Conservation (phyloP, 2,329 filamentous ascomycete genomes). For the Cadophora sp. region DNA sequence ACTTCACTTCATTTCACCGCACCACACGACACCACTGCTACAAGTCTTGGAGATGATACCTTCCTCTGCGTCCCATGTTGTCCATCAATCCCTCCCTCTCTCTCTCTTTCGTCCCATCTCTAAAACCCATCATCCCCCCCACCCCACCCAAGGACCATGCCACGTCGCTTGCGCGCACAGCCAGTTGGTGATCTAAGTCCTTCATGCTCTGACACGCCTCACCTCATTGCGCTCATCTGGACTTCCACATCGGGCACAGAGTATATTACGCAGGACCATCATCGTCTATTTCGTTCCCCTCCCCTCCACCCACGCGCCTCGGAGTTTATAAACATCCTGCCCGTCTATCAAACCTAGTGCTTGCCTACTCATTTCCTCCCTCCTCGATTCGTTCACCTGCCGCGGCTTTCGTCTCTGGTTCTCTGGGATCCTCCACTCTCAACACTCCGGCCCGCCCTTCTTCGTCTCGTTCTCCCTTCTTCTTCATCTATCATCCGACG, state of each 20-base stretch:
- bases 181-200: slow-evolving; percentile 15
- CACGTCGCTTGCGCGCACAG: slow-evolving; percentile 3
- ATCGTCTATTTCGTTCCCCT: neutral
- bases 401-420: slow-evolving; percentile 14
- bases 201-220: slow-evolving; percentile 7
- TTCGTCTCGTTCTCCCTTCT: too few species aligned
- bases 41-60: too few species aligned
- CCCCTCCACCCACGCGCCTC: slow-evolving; percentile 10
- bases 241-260: slow-evolving; percentile 13
- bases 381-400: slow-evolving; percentile 15
- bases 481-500: neutral
- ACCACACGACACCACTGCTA: too few species aligned
- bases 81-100: neutral
- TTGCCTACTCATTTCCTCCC: slow-evolving; percentile 22
- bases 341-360: slow-evolving; percentile 25
- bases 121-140: neutral
- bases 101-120: neutral
- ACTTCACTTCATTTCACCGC: neutral
- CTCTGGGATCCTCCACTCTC: neutral
- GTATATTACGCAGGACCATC: slow-evolving; percentile 23
- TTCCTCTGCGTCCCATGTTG: neutral
- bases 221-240: slow-evolving; percentile 16
- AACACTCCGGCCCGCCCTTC: neutral
- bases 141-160: slow-evolving; percentile 7
- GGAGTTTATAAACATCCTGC: slow-evolving; percentile 25